Evolutionary conservation across 2,329 filamentous ascomycete species (phyloP).

Genomic region (Beauveria medogensis): DNA sequence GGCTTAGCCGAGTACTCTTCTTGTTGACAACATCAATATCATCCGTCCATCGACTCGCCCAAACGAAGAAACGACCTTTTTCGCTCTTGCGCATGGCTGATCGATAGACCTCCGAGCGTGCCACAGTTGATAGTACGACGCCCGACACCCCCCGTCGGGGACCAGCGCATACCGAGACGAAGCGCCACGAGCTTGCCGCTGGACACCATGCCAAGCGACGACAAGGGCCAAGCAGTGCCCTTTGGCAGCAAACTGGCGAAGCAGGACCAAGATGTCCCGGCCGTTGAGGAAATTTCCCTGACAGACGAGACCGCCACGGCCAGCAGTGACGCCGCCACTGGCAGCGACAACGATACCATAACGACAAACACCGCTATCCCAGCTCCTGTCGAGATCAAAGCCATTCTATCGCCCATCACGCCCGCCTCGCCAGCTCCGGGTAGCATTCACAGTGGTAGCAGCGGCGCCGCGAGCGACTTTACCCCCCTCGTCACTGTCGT

Average conservation of each 20-base stretch:
- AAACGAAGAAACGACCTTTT: neutral
- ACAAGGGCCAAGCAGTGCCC: neutral
- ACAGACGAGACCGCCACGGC: neutral
- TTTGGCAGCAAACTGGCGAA: neutral
- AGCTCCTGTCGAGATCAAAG: slow-evolving; percentile 15
- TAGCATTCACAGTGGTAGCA: slow-evolving; percentile 20
- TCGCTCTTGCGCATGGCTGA: neutral
- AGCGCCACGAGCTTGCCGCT: neutral
- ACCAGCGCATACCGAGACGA: neutral
- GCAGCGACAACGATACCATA: neutral
- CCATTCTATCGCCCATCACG: slow-evolving; percentile 24
- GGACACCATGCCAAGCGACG: neutral
- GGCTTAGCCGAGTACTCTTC: neutral
- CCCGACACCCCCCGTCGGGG: neutral
- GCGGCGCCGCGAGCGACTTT: slow-evolving; percentile 29
- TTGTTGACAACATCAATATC: neutral
- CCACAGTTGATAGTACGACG: neutral
- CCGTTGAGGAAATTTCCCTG: neutral
- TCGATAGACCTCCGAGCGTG: neutral
- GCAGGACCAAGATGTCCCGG: neutral
- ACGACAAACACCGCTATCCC: neutral
- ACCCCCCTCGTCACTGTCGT: slow-evolving; percentile 69
- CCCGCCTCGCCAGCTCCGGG: slow-evolving; percentile 24
- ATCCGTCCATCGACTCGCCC: neutral
- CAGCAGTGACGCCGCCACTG: neutral